Evolutionary conservation across 2,329 filamentous ascomycete species (phyloP), one percentile per base, ranked within the genome.

Genomic region (Penicillium sp.): DNA sequence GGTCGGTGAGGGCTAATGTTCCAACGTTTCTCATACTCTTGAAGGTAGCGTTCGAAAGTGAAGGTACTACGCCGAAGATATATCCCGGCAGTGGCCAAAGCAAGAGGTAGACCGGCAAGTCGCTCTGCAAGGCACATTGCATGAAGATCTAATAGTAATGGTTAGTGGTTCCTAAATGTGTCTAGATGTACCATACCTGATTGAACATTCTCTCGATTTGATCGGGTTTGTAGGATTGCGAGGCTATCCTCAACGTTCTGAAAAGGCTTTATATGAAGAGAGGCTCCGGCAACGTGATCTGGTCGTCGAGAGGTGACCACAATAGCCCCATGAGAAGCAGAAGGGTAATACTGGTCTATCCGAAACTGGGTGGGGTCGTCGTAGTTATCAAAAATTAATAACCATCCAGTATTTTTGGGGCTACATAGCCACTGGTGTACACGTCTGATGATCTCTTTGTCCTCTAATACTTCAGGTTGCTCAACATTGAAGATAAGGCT

Each of bases 321-420:
- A 22, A 63, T 51, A 18, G 57, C 43, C 1, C 61, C 60, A 40
- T 62, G 53, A 14, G 46, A 40, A 18, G 46, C 46, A 14, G 9
- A 10, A 4, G 60, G 60, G 33, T 38, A 50, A 43, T 58, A 63
- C 4, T 51, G 18, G 22, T 45, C 14, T 24, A 63, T 55, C 5
- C 35, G 3, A 9, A 35, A 35, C 22, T 46, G 36, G 18, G 47
- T 27, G 4, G 52, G 53, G 8, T 62, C 54, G 24, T 65, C 58
- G 44, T 58, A 53, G 24, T 61, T 63, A 27, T 65, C 62, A 48
- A 57, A 56, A 2, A 65, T 60, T 13, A 65, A 44, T 1, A 65
- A 53, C 61, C 60, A 64, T 39, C 44, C 25, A 11, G 44, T 55
- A 42, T 65, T 65, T 10, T 46, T 46, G 7, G 35, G 3, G 5